Base-by-base conservation (phyloP, 441 rosid species). In the Pelargonium myrrhifolium region DNA sequence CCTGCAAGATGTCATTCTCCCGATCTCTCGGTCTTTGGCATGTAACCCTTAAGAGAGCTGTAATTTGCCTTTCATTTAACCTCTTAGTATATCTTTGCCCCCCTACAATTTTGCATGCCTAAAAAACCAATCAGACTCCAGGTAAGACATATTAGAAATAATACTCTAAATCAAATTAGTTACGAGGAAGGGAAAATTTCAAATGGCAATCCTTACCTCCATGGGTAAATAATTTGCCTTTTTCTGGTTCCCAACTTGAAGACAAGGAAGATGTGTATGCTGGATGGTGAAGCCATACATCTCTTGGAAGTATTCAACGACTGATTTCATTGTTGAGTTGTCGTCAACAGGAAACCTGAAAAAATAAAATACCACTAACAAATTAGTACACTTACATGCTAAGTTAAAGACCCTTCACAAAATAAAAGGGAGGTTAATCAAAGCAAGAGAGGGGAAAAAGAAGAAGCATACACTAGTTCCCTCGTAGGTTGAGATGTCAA, bases 61-160 rank as follows among this genome's bases (percentile, higher is more conserved):
- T 93, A 61, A 93, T 93, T 77, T 93, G 99, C 79, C 80, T 90
- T 75, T 91, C 99, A 64, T 93, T 91, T 78, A 93, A 73, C 77
- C 99, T 79, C 78, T 93, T 93, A 0, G 97, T 89, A 71, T 88
- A 93, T 35, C 99, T 77, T 76, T 93, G 99, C 65, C 99, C 99
- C 77, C 88, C 97, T 0, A 93, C 99, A 68, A 93, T 93, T 81
- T 93, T 93, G 84, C 99, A 93, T 18, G 96, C 99, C 98, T 93
- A 56, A 24, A 2, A 71, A 71, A 65, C 45, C 60, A 80, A 68
- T 15, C 14, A 68, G 68, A 71, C 68, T 35, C 66, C 62, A 31
- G 9, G 17, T 24, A 43, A 55, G 18, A 26, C 62, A 71, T 4
- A 35, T 31, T 51, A 20, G 64, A 15, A 53, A 53, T 20, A 21